Conservation (phyloP, 2,329 filamentous ascomycete genomes). For the Talaromyces sp. region DNA sequence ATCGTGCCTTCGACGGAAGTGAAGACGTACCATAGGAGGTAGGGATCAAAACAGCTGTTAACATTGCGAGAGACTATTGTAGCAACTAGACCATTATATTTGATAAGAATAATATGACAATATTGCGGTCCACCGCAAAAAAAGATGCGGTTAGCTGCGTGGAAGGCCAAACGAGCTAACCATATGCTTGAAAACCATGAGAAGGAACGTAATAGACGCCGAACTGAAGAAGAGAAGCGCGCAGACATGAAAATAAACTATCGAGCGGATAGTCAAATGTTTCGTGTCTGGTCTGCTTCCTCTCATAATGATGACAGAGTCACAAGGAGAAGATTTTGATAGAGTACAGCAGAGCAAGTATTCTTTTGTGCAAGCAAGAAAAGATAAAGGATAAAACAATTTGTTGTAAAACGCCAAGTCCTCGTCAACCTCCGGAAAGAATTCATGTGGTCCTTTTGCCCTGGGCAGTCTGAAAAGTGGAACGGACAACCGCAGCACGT, state of each 20-base stretch:
- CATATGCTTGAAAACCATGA: neutral
- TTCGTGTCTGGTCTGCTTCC: neutral
- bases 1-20: neutral
- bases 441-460: slow-evolving; percentile 3
- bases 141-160: neutral
- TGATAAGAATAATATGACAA: slow-evolving; percentile 6
- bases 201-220: neutral
- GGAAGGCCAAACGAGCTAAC: neutral
- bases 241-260: neutral
- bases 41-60: neutral
- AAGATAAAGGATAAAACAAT: neutral
- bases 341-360: slow-evolving; percentile 14
- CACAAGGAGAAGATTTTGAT: slow-evolving; percentile 8
- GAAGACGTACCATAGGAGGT: neutral
- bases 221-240: neutral
- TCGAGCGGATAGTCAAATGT: neutral
- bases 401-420: slow-evolving; percentile 13
- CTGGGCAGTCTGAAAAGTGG: neutral
- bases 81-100: neutral
- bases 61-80: neutral
- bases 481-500: neutral
- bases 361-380: slow-evolving; percentile 6
- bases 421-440: neutral
- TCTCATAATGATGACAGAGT: slow-evolving; percentile 3
- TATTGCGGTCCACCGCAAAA: neutral